Conservation (phyloP, 2,329 filamentous ascomycete species). For the Calonectria ilicicola region DNA sequence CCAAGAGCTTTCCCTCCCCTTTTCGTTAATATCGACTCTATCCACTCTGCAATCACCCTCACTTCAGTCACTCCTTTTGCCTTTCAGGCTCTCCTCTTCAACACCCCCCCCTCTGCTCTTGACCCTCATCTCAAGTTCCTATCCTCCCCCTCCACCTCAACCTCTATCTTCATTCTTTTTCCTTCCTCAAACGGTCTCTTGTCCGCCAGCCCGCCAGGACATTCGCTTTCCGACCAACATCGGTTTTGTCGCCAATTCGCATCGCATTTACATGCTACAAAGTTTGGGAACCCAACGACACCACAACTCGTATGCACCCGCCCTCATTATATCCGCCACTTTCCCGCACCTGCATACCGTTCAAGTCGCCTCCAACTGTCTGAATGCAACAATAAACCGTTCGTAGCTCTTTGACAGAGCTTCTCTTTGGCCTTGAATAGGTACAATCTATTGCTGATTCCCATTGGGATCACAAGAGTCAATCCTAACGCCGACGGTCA, state of each 20-base stretch:
- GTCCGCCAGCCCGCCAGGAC: not conserved
- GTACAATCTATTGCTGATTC: slow-evolving; percentile 37
- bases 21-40: slow-evolving; percentile 53
- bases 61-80: slow-evolving; percentile 56
- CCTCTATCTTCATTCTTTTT: slow-evolving; percentile 24
- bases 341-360: slow-evolving; percentile 27
- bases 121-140: slow-evolving; percentile 22
- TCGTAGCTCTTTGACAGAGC: slow-evolving; percentile 52
- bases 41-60: slow-evolving; percentile 53
- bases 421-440: slow-evolving; percentile 39
- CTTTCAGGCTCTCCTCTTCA: slow-evolving; percentile 39
- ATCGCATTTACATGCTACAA: slow-evolving; percentile 17
- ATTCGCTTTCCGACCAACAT: slow-evolving; percentile 15
- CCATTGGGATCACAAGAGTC: slow-evolving; percentile 28
- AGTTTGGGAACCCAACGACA: slow-evolving; percentile 14
- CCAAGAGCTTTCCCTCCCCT: slow-evolving; percentile 49
- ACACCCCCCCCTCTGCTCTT: slow-evolving; percentile 37
- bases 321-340: slow-evolving; percentile 24
- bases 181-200: slow-evolving; percentile 21
- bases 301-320: slow-evolving; percentile 22
- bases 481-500: slow-evolving; percentile 36
- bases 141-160: slow-evolving; percentile 17
- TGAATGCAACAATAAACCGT: slow-evolving; percentile 52
- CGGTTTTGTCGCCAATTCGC: not conserved
- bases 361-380: slow-evolving; percentile 35